A percentile compares a stretch with the other conserved stretches of the same genome.
Conservation (phyloP, 768 basidiomycete genomes). For the Xerocomus potaroensis region DNA sequence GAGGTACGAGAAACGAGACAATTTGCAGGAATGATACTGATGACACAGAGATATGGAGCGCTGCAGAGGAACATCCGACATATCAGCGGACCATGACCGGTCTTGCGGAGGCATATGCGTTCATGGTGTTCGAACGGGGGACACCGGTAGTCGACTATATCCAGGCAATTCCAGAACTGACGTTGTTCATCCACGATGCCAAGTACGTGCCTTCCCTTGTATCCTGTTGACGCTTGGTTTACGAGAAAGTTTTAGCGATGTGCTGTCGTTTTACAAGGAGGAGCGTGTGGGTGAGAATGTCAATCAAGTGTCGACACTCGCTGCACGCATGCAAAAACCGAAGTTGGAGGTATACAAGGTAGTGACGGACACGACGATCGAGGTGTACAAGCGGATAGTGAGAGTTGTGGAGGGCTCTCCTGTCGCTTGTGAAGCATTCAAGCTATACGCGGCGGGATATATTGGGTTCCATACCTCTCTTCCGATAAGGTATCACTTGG, state of each 20-base stretch:
- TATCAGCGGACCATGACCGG: slow-evolving; percentile 32
- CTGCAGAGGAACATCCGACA: slow-evolving; percentile 24
- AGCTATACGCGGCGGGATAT: slow-evolving; percentile 20
- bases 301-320: slow-evolving; percentile 34
- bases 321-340: slow-evolving; percentile 17
- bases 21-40: not conserved
- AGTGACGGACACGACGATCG: slow-evolving; percentile 25
- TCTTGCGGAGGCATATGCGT: slow-evolving; percentile 31
- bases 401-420: slow-evolving; percentile 20
- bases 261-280: slow-evolving; percentile 42
- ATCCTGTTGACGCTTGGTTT: not conserved
- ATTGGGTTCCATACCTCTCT: slow-evolving; percentile 27
- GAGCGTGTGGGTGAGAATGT: slow-evolving; percentile 32
- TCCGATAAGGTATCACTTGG: slow-evolving; percentile 22
- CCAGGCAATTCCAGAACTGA: slow-evolving; percentile 38
- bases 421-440: slow-evolving; percentile 20
- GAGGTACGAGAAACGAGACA: slow-evolving; percentile 17
- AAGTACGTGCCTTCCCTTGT: slow-evolving; percentile 30
- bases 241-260: slow-evolving; percentile 27
- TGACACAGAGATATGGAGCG: slow-evolving; percentile 13
- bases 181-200: slow-evolving; percentile 29
- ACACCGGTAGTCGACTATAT: slow-evolving; percentile 32
- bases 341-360: slow-evolving; percentile 27
- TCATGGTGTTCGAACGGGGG: slow-evolving; percentile 34
- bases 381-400: slow-evolving; percentile 20